Evolutionary conservation across 495 filamentous ascomycete species (phyloP), one percentile per base, ranked within the genome.

Genomic region (Penicillium dipodomyicola): DNA sequence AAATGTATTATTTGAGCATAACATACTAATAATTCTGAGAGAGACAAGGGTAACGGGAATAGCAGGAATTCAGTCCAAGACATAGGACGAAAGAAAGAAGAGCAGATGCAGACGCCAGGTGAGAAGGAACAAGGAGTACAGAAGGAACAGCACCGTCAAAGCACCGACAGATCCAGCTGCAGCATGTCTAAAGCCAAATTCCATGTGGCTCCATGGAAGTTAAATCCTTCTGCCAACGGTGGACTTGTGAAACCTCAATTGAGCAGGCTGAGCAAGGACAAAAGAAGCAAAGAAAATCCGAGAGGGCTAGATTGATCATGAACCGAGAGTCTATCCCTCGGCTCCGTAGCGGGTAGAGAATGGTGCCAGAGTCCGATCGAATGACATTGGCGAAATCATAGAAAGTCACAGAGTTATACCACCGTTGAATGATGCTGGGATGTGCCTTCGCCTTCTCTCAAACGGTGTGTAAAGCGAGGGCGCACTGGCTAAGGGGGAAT

Each of bases 1-100:
- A 57, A 63, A 66, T 67, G 60, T 73, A 75, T 75, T 77, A 77
- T 75, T 70, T 76, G 68, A 58, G 63, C 61, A 67, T 73, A 65
- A 57, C 65, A 74, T 75, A 73, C 70, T 71, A 58, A 58, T 47
- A 59, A 51, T 52, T 69, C 60, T 63, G 63, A 20, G 11, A 58
- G 59, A 20, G 46, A 55, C 41, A 44, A 54, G 54, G 55, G 50
- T 57, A 67, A 67, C 49, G 62, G 56, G 59, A 56, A 49, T 60
- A 64, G 65, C 58, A 66, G 61, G 54, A 67, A 66, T 65, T 69
- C 43, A 65, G 54, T 67, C 70, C 66, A 65, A 50, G 47, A 61
- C 53, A 49, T 20, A 29, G 42, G 52, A 52, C 50, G 27, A 32
- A 52, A 40, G 25, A 49, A 62, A 60, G 25, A 54, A 57, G 40